Percentiles rank a stretch among this genome's conserved stretches.
These are phyloP conservation scores for Arthrobotrys entomopaga DNA, from an alignment of 2,329 filamentous ascomycete species.

Conservation along the genomic window DNA sequence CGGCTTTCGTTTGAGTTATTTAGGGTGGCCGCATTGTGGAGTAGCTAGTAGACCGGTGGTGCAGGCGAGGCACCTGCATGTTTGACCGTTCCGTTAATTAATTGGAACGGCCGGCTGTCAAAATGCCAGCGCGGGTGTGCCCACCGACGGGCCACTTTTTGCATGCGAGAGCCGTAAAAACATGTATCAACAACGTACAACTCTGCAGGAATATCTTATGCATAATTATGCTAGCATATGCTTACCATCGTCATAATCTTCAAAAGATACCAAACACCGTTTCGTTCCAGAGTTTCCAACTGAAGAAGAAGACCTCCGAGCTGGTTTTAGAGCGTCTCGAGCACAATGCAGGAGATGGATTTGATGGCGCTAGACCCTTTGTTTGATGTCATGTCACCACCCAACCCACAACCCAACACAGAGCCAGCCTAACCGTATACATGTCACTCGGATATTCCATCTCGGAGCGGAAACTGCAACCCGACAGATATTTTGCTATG, in stretches of 20 bases:
- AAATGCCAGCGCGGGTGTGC: no score
- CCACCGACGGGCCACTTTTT: no score
- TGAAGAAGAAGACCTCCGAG: slow-evolving; percentile 15
- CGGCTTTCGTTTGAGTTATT: background rate
- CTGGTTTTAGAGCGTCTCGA: background rate
- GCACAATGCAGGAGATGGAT: background rate
- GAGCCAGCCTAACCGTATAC: background rate
- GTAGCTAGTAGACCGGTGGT: slow-evolving; percentile 6
- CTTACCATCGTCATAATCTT: background rate
- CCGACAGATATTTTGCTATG: background rate
- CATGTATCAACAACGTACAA: no score
- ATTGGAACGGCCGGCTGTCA: no score
- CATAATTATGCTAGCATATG: no score
- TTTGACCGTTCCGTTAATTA: background rate
- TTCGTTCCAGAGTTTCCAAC: background rate
- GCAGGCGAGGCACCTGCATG: background rate
- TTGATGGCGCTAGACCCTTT: no score
- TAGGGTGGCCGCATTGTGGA: slow-evolving; percentile 8
- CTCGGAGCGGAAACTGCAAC: slow-evolving; percentile 1
- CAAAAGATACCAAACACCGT: background rate
- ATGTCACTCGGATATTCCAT: background rate
- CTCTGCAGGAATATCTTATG: no score
- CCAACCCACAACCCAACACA: background rate
- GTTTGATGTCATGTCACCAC: no score
- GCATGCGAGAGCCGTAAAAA: no score